Percentiles rank a stretch among this genome's conserved stretches.
Conservation (phyloP, 441 rosid species). For the Dalechampia spathulata region DNA sequence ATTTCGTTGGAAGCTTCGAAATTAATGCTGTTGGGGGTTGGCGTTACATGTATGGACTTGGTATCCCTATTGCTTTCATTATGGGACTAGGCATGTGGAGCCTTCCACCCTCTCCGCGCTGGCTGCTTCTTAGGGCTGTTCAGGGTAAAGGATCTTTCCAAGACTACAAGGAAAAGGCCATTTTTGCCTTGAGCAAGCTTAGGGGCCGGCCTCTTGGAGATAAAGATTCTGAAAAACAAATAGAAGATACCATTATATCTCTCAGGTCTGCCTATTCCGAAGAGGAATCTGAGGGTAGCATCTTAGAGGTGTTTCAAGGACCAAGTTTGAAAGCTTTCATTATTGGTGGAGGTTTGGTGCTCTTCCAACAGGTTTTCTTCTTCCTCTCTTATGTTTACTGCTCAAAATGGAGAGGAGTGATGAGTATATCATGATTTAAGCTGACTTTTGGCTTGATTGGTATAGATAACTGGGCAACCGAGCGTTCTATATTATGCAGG, state of each 20-base stretch:
- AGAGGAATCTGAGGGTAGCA: slow-evolving; percentile 58
- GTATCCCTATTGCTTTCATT: slow-evolving; percentile 56
- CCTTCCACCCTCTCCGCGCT: slow-evolving; percentile 94
- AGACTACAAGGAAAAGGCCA: slow-evolving; percentile 75
- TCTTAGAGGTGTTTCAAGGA: slow-evolving; percentile 87
- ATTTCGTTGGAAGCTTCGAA: slow-evolving; percentile 77
- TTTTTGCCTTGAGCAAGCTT: slow-evolving; percentile 62
- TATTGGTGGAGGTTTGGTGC: slow-evolving; percentile 93
- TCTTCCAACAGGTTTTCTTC: slow-evolving; percentile 85
- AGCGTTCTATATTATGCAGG: slow-evolving; percentile 97
- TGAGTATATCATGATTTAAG: slow-evolving; percentile 3
- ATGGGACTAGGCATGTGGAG: slow-evolving; percentile 93
- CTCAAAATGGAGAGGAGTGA: background rate
- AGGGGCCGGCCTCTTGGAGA: slow-evolving; percentile 79
- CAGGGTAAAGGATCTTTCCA: slow-evolving; percentile 74
- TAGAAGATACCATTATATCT: slow-evolving; percentile 61
- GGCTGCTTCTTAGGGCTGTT: slow-evolving; percentile 90
- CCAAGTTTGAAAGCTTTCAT: slow-evolving; percentile 85
- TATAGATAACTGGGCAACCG: slow-evolving; percentile 97
- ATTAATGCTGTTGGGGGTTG: slow-evolving; percentile 85
- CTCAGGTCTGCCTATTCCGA: slow-evolving; percentile 59
- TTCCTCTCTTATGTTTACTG: slow-evolving; percentile 12
- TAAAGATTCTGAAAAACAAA: slow-evolving; percentile 57
- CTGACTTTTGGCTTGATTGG: slow-evolving; percentile 20
- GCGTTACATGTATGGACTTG: slow-evolving; percentile 87